phyloP scores from a whole-genome alignment of 768 basidiomycete species.

The Mycena belliarum region DNA sequence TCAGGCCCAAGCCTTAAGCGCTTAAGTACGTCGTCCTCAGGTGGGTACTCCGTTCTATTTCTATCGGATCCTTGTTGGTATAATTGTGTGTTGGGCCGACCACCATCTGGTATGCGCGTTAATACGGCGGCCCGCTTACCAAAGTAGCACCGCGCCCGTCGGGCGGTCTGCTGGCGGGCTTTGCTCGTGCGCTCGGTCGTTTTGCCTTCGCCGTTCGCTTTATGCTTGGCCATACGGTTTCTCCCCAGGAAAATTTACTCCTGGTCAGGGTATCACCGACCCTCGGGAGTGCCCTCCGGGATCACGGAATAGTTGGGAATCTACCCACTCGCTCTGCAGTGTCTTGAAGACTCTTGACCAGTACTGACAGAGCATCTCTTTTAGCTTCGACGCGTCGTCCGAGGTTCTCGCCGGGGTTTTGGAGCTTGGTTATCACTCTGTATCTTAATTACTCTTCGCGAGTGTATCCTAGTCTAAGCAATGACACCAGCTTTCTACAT shows the following conservation, averaged over 20 bases:
- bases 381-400: too few relatives aligned
- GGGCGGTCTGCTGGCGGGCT: background rate
- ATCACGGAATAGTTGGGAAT: constrained; percentile 4
- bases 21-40: background rate
- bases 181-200: background rate
- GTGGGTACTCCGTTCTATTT: background rate
- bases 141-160: background rate
- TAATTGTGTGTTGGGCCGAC: constrained; percentile 1
- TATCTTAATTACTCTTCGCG: too few relatives aligned
- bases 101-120: background rate
- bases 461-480: too few relatives aligned
- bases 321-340: constrained; percentile 10
- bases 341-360: background rate
- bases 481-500: too few relatives aligned
- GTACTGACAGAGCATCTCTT: background rate
- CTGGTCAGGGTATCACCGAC: too few relatives aligned
- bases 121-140: background rate
- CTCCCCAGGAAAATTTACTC: background rate
- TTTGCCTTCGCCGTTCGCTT: constrained; percentile 1
- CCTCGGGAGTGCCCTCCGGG: background rate
- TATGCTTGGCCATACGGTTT: constrained; percentile 2
- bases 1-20: background rate
- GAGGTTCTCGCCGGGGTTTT: too few relatives aligned
- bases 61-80: background rate
- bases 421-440: too few relatives aligned